Base-by-base conservation (phyloP, 2,329 filamentous ascomycete species). In the Colletotrichum sp. region DNA sequence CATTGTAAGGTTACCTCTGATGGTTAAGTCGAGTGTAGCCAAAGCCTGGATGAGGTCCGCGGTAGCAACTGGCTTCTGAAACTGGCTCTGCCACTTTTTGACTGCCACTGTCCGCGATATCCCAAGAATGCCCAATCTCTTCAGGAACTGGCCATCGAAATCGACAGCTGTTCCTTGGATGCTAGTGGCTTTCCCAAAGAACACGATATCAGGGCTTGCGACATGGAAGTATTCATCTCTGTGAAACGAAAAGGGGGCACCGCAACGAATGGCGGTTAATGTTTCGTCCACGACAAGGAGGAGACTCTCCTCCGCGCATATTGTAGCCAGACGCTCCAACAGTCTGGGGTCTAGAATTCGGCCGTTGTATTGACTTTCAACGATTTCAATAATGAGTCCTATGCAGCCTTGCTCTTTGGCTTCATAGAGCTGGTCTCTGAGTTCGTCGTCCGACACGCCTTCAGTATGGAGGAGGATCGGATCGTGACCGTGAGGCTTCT, bases 211-310 rank as follows among this genome's bases (percentile, higher is more conserved):
- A 1, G 79, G 79, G 8, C 61, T 61, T 11, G 68, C 74, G 3
- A 73, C 5, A 2, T 70, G 44, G 9, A 68, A 68, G 60, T 80
- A 81, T 39, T 80, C 79, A 19, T 78, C 77, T 19, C 79, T 65
- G 69, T 79, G 79, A 48, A 81, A 81, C 7, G 78, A 27, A 72
- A 84, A 84, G 22, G 80, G 82, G 12, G 78, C 75, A 64, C 79
- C 79, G 12, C 79, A 81, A 3, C 79, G 76, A 59, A 81, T 78
- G 0, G 79, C 79, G 4, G 79, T 79, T 48, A 80, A 77, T 2
- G 78, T 80, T 75, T 81, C 78, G 36, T 81, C 79, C 3, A 79
- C 75, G 25, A 77, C 77, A 15, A 81, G 72, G 8, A 81, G 68
- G 3, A 81, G 59, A 3, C 71, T 60, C 60, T 78, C 71, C 52